phyloP scores from a whole-genome alignment of 2,329 filamentous ascomycete species.

The Aspergillus ustus region DNA sequence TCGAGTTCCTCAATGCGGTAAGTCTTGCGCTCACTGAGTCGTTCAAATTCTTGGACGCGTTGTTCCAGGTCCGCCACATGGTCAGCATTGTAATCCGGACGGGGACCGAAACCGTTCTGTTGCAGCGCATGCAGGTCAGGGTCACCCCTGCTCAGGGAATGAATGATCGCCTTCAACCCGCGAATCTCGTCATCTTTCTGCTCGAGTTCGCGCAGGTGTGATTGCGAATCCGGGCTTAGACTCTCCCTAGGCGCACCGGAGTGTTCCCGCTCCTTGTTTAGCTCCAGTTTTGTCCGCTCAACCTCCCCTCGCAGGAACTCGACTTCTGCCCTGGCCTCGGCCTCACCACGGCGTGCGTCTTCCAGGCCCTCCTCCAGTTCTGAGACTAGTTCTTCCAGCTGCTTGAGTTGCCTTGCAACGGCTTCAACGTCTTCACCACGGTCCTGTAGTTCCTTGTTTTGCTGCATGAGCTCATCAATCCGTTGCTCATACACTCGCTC shows the following conservation, averaged over 20 bases:
- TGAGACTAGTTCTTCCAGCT: conserved; percentile 93
- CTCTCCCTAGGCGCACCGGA: conserved; percentile 64
- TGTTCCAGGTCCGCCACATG: conserved; percentile 71
- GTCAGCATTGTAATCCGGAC: conserved; percentile 54
- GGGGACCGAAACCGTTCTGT: conserved; percentile 32
- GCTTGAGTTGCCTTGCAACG: conserved; percentile 88
- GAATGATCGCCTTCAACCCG: conserved; percentile 96
- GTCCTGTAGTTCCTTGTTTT: conserved; percentile 81
- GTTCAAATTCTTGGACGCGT: conserved; percentile 78
- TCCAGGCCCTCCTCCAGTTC: conserved; percentile 96
- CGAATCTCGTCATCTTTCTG: conserved; percentile 97
- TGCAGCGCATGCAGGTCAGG: conserved; percentile 33
- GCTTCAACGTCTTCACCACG: conserved; percentile 87
- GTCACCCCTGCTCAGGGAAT: conserved; percentile 78
- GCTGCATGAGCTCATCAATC: conserved; percentile 68
- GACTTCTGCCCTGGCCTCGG: conserved; percentile 92
- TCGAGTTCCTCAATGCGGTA: conserved; percentile 83
- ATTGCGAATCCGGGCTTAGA: conserved; percentile 48
- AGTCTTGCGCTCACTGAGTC: conserved; percentile 72
- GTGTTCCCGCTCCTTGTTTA: conserved; percentile 87
- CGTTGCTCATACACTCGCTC: conserved; percentile 83
- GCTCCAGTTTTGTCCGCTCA: conserved; percentile 84
- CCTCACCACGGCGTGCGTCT: conserved; percentile 90
- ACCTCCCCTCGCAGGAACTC: conserved; percentile 95
- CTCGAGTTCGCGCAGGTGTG: conserved; percentile 74